Base-by-base conservation (phyloP, 352 stramenopile genomes). In the Phytophthora pseudosyringae region DNA sequence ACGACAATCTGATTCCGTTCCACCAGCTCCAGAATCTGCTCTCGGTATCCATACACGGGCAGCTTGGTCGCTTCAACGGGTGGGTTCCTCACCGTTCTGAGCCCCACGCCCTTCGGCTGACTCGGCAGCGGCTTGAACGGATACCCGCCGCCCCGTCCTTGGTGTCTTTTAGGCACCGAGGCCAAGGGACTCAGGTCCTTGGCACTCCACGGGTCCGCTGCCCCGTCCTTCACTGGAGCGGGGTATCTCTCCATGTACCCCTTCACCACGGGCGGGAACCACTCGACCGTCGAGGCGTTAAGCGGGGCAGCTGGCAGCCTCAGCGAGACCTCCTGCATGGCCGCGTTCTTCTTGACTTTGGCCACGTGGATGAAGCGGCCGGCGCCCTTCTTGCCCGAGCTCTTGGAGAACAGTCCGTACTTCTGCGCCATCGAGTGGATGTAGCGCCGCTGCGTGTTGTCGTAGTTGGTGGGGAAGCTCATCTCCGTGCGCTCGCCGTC, bases 1-100 rank as follows among this genome's bases (percentile, higher is more conserved):
- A 99, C 80, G n/a, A 98, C 81, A 3, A 98, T 86, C 35, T 98
- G 86, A 67, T 98, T 84, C 38, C 82, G 59, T 25, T 78, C 65
- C 11, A 91, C 75, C 43, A 84, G 65, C 25, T 83, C 54, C 16
- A 95, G 51, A 50, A 96, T 86, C 65, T 91, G 71, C 26, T 81
- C 68, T 45, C 83, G 77, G 41, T 92, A 91, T 41, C 59, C 68
- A 40, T 75, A 78, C 18, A 91, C 86, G 0, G 86, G 86, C 13
- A 95, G 64, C 32, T 70, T 87, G 5, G 54, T 73, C 0, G 63
- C 62, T 36, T 64, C 69, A 11, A 58, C 32, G 18, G 49, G 55
- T 38, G 43, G 49, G 16, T 60, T 66, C 12, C 51, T 63, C n/a
- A 60, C 29, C 5, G 44, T 67, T 35, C 75, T 77, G 12, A 25